Conservation (phyloP, 2,329 filamentous ascomycete genomes). For the Cyphellophora attinorum region DNA sequence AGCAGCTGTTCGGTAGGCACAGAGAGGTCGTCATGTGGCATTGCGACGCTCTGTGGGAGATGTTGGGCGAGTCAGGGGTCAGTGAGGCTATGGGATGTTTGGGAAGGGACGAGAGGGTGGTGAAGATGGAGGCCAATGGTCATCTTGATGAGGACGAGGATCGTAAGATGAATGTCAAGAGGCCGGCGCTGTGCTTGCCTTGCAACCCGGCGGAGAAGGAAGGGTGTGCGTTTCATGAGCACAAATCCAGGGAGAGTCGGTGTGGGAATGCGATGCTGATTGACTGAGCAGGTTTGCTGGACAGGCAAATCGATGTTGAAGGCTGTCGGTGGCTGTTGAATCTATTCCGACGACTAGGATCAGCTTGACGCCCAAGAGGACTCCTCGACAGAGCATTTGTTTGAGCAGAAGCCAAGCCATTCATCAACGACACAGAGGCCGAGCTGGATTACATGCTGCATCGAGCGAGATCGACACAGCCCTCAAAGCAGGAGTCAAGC, state of each 20-base stretch:
- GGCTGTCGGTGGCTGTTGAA: too few species aligned
- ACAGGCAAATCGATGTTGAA: too few species aligned
- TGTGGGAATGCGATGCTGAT: neutral
- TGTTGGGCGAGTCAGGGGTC: neutral
- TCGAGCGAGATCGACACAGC: too few species aligned
- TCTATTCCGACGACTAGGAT: too few species aligned
- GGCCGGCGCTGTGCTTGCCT: neutral
- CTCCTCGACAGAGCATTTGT: too few species aligned
- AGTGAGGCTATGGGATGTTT: neutral
- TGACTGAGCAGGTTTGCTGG: too few species aligned
- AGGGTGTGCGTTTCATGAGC: neutral
- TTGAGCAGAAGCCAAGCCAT: too few species aligned
- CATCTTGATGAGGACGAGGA: neutral
- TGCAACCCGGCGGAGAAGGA: neutral
- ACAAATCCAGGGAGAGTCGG: neutral
- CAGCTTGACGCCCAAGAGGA: too few species aligned
- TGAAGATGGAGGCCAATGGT: neutral
- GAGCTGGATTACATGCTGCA: too few species aligned
- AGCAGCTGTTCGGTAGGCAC: neutral
- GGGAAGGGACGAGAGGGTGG: too few species aligned
- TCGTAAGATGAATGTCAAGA: neutral
- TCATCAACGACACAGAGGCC: too few species aligned
- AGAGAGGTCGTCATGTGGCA: neutral
- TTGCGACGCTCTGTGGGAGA: neutral
- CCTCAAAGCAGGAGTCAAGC: too few species aligned